phyloP scores from a whole-genome alignment of 306 rosid species.

The Vigna hirtella region DNA sequence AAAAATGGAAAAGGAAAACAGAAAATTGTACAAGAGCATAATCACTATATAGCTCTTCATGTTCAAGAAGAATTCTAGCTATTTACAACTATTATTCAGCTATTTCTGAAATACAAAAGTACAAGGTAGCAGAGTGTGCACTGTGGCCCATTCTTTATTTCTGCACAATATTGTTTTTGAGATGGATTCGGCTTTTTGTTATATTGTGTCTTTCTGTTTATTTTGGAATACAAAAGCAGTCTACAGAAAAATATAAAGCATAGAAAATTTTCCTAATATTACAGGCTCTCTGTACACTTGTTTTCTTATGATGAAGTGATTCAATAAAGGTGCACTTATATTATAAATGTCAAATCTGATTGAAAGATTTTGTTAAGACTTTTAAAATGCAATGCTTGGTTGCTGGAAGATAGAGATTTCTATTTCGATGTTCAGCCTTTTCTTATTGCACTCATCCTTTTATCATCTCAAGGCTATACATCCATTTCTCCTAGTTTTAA shows the following conservation, averaged over 20 bases:
- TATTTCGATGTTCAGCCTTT: not conserved
- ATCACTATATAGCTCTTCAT: no score
- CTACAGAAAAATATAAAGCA: not conserved
- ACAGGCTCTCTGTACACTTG: not conserved
- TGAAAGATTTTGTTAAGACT: conserved; percentile 6
- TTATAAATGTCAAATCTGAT: conserved; percentile 4
- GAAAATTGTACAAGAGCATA: no score
- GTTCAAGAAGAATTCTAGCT: no score
- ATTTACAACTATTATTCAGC: no score
- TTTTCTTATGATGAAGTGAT: conserved; percentile 7
- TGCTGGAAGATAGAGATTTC: conserved; percentile 18
- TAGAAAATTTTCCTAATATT: conserved; percentile 6
- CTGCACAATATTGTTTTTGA: no score
- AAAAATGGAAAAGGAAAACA: no score
- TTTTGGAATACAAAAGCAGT: not conserved
- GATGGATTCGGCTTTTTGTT: no score
- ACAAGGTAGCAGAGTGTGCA: no score
- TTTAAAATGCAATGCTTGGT: not conserved
- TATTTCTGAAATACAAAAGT: no score
- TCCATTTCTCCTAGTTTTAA: no score
- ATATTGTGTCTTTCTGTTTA: not conserved
- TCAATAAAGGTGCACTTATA: conserved; percentile 15
- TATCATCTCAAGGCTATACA: conserved; percentile 1
- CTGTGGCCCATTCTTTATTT: no score
- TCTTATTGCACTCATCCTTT: not conserved